A percentile compares a stretch with the other conserved stretches of the same genome.
Evolutionary conservation across 108 stramenopile species (phyloP).

Genomic region (Epithemia pelagica): DNA sequence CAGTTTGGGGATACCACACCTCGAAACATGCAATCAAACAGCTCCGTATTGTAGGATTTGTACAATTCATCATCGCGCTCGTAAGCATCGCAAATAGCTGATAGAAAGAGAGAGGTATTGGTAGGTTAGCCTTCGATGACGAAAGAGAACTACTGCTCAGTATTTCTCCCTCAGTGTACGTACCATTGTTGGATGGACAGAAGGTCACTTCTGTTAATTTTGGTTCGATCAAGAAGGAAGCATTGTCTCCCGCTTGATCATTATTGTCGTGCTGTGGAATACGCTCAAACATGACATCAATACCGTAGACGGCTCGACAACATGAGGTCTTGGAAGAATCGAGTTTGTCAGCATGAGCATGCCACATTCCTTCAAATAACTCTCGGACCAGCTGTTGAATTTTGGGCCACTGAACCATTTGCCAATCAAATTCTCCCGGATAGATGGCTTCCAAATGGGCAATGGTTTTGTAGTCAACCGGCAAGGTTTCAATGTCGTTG

Average conservation of each 20-base stretch:
- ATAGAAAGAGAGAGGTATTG: too few species aligned
- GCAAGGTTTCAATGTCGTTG: background rate
- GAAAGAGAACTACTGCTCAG: too few species aligned
- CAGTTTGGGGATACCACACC: background rate
- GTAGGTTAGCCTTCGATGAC: too few species aligned
- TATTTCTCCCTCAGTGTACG: too few species aligned
- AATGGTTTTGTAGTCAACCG: conserved; percentile 12
- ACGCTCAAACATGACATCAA: conserved; percentile 13
- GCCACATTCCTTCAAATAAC: conserved; percentile 8
- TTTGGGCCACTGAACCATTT: conserved; percentile 1
- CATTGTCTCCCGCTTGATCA: background rate
- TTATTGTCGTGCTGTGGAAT: conserved; percentile 5
- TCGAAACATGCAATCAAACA: conserved; percentile 14
- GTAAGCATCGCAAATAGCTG: conserved; percentile 15
- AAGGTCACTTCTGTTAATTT: conserved; percentile 16
- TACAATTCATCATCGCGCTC: conserved; percentile 11
- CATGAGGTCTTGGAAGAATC: background rate
- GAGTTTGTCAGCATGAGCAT: background rate
- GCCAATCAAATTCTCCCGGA: conserved; percentile 10
- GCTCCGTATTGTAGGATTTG: conserved; percentile 9
- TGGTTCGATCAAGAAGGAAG: background rate
- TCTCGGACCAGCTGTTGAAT: conserved; percentile 9
- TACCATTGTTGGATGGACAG: conserved; percentile 16
- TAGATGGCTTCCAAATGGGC: conserved; percentile 6
- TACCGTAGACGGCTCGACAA: conserved; percentile 11